Evolutionary conservation across 2,329 filamentous ascomycete genomes (phyloP), one percentile per base, ranked within the genome.

Genomic region (Microdochium bolleyi): DNA sequence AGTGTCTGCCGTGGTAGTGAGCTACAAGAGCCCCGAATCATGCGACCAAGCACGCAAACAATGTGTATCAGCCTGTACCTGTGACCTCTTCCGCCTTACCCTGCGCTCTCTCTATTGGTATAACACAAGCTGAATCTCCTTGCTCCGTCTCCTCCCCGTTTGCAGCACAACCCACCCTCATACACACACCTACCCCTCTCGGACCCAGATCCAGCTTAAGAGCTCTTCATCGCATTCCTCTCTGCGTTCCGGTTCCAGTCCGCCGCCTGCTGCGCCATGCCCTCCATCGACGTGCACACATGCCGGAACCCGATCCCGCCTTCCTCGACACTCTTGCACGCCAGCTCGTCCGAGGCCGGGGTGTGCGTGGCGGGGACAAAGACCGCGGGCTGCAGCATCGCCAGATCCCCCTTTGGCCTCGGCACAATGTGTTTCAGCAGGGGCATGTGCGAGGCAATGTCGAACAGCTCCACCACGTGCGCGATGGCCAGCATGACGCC

Each of bases 191-290:
- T 30, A 5, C 11, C 11, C 27, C 5, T 30, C 11, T 30, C 27
- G n/a, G n/a, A 30, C 11, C 27, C 27, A 11, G 5, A 5, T 5
- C 27, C 5, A 30, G 5, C 27, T 30, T 30, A 30, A 30, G 5
- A 5, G 27, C 27, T 30, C 27, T 30, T 30, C 27, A 5, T 30
- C 27, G 5, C 27, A 5, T 30, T 41, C 19, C 14, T 16, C 37
- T 41, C 41, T 7, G 19, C 19, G 48, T 73, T 69, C 2, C 53
- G 55, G 54, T 74, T 74, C 70, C 71, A 74, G 38, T 73, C 70
- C 0, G 73, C 55, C 1, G 74, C 56, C 57, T 74, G 64, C 51
- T 67, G 60, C n/a, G 60, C 57, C 61, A 74, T 66, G 1, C 72
- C 71, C 24, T 73, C 69, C 1, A 71, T 59, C 11, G 70, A 73